These are phyloP conservation scores for Silene conica DNA, from an alignment of 148 eudicot species.

Conservation along the genomic window DNA sequence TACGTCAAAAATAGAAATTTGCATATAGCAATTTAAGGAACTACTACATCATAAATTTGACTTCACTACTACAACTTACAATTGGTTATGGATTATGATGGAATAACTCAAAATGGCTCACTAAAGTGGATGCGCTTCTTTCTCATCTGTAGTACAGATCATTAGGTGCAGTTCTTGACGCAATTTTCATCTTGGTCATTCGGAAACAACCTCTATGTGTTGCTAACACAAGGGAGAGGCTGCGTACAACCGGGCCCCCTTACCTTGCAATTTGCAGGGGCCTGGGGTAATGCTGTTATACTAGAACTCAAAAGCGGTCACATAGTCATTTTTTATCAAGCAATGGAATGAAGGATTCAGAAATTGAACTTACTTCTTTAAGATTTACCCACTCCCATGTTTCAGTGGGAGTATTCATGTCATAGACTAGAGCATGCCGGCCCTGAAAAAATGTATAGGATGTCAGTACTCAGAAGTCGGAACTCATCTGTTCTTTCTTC, in stretches of 20 bases:
- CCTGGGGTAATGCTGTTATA: neutral
- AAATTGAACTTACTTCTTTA: constrained; percentile 41
- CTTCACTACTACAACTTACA: too few species aligned
- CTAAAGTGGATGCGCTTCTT: too few species aligned
- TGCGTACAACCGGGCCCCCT: too few species aligned
- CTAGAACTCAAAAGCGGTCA: neutral
- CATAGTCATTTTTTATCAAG: neutral
- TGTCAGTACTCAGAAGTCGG: neutral
- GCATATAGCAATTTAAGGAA: neutral
- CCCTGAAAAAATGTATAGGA: constrained; percentile 32
- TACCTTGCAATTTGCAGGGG: neutral
- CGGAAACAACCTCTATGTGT: too few species aligned
- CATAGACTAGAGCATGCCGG: constrained; percentile 55
- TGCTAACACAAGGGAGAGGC: too few species aligned
- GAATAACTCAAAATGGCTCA: too few species aligned
- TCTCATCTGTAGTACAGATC: too few species aligned
- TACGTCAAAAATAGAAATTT: neutral
- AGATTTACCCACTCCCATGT: constrained; percentile 71
- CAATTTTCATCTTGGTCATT: too few species aligned
- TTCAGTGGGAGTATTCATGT: constrained; percentile 42
- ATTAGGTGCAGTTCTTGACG: too few species aligned
- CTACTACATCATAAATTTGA: neutral
- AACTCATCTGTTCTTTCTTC: neutral
- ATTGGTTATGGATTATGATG: too few species aligned
- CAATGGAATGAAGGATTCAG: neutral